A percentile compares a stretch with the other conserved stretches of the same genome.
Evolutionary conservation across 768 basidiomycete genomes (phyloP).

Genomic region (Obba rivulosa): DNA sequence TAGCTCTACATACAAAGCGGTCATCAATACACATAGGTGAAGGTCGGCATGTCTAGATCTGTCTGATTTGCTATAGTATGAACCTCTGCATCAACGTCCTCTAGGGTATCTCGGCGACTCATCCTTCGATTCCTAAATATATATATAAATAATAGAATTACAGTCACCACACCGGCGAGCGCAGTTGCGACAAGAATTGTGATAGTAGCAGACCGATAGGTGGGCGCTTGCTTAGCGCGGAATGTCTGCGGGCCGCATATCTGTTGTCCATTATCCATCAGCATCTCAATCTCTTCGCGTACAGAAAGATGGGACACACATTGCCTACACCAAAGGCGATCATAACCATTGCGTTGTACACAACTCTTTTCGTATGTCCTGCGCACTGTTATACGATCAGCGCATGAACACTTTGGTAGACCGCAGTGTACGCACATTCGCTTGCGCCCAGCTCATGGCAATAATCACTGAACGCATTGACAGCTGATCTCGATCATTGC

Average conservation of each 20-base stretch:
- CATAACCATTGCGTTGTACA: conserved; percentile 1
- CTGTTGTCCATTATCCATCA: not conserved
- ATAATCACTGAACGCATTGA: not conserved
- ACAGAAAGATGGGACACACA: not conserved
- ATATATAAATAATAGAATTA: not conserved
- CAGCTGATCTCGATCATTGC: too few species aligned
- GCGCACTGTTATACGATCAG: not conserved
- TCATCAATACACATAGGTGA: too few species aligned
- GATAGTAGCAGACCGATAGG: not conserved
- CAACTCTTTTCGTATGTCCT: conserved; percentile 1
- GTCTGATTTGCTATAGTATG: too few species aligned
- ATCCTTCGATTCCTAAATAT: not conserved
- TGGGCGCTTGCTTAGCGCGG: not conserved
- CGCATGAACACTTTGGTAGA: not conserved
- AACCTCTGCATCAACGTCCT: too few species aligned
- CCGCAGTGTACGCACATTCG: not conserved
- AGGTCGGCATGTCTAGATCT: too few species aligned
- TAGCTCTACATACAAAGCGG: too few species aligned
- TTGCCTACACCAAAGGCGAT: not conserved
- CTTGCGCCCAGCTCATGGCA: conserved; percentile 1
- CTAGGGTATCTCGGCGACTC: too few species aligned
- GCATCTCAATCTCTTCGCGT: not conserved
- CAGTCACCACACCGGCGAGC: not conserved
- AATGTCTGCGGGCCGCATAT: conserved; percentile 3
- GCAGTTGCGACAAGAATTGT: conserved; percentile 1